These are phyloP conservation scores for Rosa persica DNA, from an alignment of 306 rosid species.

Conservation along the genomic window DNA sequence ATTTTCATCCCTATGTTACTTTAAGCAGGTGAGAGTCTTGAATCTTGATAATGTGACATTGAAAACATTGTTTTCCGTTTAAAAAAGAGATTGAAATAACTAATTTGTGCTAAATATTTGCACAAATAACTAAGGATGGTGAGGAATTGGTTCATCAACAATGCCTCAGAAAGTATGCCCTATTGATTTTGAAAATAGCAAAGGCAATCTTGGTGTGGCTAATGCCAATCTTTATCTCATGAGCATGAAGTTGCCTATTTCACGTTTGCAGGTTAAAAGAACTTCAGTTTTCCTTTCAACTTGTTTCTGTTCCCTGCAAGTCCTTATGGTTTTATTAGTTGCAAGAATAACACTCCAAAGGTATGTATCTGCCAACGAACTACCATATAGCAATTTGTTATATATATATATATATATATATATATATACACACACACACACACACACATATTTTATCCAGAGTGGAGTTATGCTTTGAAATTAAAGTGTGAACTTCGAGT, in stretches of 20 bases:
- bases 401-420: too few relatives aligned
- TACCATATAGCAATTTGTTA: too few relatives aligned
- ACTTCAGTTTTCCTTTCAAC: not conserved
- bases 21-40: not conserved
- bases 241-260: conserved; percentile 82
- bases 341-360: not conserved
- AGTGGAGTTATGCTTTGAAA: too few relatives aligned
- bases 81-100: not conserved
- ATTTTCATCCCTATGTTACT: conserved; percentile 58
- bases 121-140: conserved; percentile 45
- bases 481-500: too few relatives aligned
- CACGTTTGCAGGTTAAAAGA: conserved; percentile 47
- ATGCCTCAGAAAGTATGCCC: conserved; percentile 69
- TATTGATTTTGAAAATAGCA: conserved; percentile 88
- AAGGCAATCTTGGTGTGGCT: conserved; percentile 94
- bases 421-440: too few relatives aligned
- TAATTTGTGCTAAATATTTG: not conserved
- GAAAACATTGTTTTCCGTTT: not conserved
- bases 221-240: conserved; percentile 65
- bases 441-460: too few relatives aligned
- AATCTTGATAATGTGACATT: not conserved
- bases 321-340: not conserved
- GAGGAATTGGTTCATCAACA: conserved; percentile 77
- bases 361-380: too few relatives aligned
- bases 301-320: not conserved